Base-by-base conservation (phyloP, 2,329 filamentous ascomycete species). In the Fusarium vanettenii region DNA sequence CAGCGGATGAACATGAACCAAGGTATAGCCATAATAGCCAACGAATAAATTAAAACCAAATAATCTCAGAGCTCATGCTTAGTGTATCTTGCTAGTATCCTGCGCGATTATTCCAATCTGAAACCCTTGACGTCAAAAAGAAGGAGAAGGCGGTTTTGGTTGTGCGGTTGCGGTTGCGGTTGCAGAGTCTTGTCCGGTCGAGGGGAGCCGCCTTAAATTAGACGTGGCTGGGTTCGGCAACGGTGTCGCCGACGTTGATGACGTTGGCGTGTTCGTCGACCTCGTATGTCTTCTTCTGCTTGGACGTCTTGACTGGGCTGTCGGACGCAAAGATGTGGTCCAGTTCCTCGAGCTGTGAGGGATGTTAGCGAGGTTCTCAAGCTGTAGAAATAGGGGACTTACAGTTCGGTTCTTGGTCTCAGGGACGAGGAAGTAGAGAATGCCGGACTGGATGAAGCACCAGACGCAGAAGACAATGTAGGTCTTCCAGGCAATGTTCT, bases 401-500 rank as follows among this genome's bases (percentile, higher is more conserved):
- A 76, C 76, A 43, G 86, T 88, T 62, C 87, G 83, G 56, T 85
- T 84, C 75, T 86, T 86, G 8, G 86, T 88, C 78, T 88, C 87
- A 0, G 86, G 86, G n/a, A 87, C 85, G 13, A 88, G 81, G 71
- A 89, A 85, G 77, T 85, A 89, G 2, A 89, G 84, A 5, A 85
- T 77, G 13, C 70, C 20, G 5, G 83, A 74, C 74, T 86, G 84
- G 63, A 85, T 75, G 6, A 81, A 80, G 70, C 83, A 84, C 85
- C 85, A 87, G 45, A 83, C 61, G 16, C 82, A 85, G 74, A 89
- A 89, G 33, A 87, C 80, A 63, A 90, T 89, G 75, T 89, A 90
- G 0, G 87, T 88, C 70, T 85, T 85, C 87, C 87, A 90, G 0
- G 82, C 84, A 57, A 90, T 89, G 60, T 85, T 83, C 29, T 85